These are phyloP conservation scores for Rhizopus stolonifer DNA, from an alignment of 371 early-diverging fungal genomes.

Conservation along the genomic window DNA sequence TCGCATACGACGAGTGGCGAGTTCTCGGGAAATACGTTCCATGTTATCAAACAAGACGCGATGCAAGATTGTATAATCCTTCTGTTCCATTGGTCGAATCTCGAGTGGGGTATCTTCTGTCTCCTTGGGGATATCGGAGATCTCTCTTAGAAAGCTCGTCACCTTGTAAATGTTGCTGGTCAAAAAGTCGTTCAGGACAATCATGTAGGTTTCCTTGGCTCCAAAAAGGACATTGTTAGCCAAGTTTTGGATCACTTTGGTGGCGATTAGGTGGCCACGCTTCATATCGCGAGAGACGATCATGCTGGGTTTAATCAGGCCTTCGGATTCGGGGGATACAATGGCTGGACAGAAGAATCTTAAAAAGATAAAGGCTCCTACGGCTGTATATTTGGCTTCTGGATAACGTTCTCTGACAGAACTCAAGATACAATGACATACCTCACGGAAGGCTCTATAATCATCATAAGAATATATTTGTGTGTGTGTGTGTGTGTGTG, in stretches of 20 bases:
- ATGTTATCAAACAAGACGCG: conserved; percentile 69
- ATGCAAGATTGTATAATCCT: conserved; percentile 62
- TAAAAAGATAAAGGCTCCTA: conserved; percentile 93
- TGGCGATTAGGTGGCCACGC: conserved; percentile 85
- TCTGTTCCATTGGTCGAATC: conserved; percentile 52
- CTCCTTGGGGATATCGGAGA: conserved; percentile 43
- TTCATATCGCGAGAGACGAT: conserved; percentile 54
- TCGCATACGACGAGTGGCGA: conserved; percentile 50
- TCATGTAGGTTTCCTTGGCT: conserved; percentile 91
- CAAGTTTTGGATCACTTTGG: conserved; percentile 94
- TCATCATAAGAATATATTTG: no score
- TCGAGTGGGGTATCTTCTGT: conserved; percentile 14
- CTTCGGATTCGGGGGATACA: conserved; percentile 80
- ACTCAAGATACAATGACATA: conserved; percentile 77
- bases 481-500: no score
- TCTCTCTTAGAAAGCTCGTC: conserved; percentile 60
- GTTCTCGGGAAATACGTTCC: conserved; percentile 68
- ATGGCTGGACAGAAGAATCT: conserved; percentile 96
- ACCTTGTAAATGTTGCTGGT: conserved; percentile 70
- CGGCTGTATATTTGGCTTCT: conserved; percentile 81
- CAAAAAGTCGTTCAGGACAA: conserved; percentile 82
- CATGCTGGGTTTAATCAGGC: conserved; percentile 37
- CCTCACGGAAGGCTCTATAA: conserved; percentile 64
- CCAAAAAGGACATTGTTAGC: conserved; percentile 95
- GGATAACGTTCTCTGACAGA: conserved; percentile 84